Evolutionary conservation across 2,329 filamentous ascomycete genomes (phyloP).

Genomic region (Tolypocladium guangdongense): DNA sequence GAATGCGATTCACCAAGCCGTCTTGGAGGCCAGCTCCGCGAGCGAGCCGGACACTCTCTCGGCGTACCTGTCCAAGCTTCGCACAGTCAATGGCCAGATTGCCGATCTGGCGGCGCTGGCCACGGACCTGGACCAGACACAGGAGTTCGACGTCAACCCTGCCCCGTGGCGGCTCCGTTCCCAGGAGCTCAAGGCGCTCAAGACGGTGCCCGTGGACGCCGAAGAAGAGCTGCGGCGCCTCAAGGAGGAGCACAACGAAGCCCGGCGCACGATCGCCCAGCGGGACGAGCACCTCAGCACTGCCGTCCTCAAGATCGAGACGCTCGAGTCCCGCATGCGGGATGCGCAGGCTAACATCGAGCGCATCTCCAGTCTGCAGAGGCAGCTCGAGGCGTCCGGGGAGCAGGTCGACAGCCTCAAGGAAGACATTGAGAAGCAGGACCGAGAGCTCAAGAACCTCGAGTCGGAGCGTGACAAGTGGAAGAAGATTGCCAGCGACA

Average conservation of each 20-base stretch:
- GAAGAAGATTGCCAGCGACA: conserved; percentile 59
- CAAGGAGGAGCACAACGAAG: conserved; percentile 70
- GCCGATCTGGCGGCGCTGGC: conserved; percentile 61
- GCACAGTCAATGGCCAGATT: conserved; percentile 51
- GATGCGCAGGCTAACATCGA: conserved; percentile 71
- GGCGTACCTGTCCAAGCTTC: conserved; percentile 56
- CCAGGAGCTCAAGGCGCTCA: conserved; percentile 70
- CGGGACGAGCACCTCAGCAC: conserved; percentile 80
- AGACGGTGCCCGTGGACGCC: conserved; percentile 68
- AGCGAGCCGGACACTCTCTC: conserved; percentile 60
- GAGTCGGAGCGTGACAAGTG: conserved; percentile 59
- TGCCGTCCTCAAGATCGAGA: conserved; percentile 82
- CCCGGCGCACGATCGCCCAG: conserved; percentile 58
- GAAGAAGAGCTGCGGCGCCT: conserved; percentile 76
- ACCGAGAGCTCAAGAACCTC: conserved; percentile 52
- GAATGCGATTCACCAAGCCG: conserved; percentile 46
- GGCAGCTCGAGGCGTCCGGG: conserved; percentile 41
- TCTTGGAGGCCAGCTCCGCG: conserved; percentile 34
- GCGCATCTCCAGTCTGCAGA: conserved; percentile 55
- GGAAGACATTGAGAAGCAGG: conserved; percentile 56
- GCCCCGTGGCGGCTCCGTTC: conserved; percentile 79
- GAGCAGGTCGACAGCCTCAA: conserved; percentile 40
- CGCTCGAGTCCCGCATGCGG: conserved; percentile 76
- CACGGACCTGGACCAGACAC: conserved; percentile 58
- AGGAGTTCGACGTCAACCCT: conserved; percentile 66